Evolutionary conservation across 139 green algal species (phyloP), one percentile per base, ranked within the genome.

Genomic region (Chloropicon primus): DNA sequence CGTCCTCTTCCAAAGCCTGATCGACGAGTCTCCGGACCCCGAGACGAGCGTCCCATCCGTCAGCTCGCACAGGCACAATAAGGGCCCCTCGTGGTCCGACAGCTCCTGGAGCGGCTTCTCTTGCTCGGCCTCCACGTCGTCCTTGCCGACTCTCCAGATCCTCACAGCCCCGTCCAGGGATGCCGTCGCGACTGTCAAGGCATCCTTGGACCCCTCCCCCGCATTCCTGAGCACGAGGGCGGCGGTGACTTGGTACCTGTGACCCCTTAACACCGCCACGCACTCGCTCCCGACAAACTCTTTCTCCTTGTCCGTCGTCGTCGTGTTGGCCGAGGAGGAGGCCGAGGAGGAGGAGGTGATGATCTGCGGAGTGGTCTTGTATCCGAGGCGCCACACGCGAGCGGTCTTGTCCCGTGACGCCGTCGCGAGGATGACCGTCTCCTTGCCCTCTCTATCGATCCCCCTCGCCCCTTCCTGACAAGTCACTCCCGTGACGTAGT

Each of bases 61-160:
- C n/a, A 94, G 82, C 54, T 93, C 79, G 41, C 80, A 85, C 81
- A 93, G 80, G 80, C 83, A 89, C 27, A 89, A 85, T 71, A 98
- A 91, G 1, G 94, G 84, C 1, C 86, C 91, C 27, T 90, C 80
- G 77, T 98, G 94, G 1, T 86, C 93, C 26, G 81, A 25, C 74
- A 97, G 77, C 10, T n/a, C 41, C 41, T 62, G 41, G 10, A 85
- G 10, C 41, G 41, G 41, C 41, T 62, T 62, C 10, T 62, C 41
- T 17, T 62, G 41, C 41, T 62, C 41, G 10, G 10, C 17, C 41
- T 62, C 25, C 54, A 84, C 71, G 2, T 53, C 74, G 78, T 76
- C 86, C 27, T 82, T 76, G 28, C 84, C 86, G 17, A 54, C 82
- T 0, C 79, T 71, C 94, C 94, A 98, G 2, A 95, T 26, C 1